These are phyloP conservation scores for Narthecium ossifragum DNA, from an alignment of 106 monocot genomes.

Conservation along the genomic window DNA sequence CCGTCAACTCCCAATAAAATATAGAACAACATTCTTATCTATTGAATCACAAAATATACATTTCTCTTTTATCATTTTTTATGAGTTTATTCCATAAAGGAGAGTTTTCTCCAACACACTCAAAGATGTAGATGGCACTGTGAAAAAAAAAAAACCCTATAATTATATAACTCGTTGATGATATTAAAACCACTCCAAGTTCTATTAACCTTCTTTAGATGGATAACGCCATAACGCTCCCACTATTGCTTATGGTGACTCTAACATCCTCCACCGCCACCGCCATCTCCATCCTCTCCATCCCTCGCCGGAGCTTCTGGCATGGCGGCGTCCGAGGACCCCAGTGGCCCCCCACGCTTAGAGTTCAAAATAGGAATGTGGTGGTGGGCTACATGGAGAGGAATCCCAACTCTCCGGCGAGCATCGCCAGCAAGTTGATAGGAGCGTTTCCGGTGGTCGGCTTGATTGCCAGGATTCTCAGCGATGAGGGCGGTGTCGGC, in stretches of 20 bases:
- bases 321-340: too few relatives aligned
- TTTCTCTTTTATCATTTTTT: too few relatives aligned
- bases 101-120: too few relatives aligned
- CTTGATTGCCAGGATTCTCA: conserved; percentile 72
- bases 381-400: conserved; percentile 71
- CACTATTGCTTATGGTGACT: conserved; percentile 15
- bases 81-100: too few relatives aligned
- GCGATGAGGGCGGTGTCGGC: conserved; percentile 94
- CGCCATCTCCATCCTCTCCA: conserved; percentile 12
- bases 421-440: conserved; percentile 59
- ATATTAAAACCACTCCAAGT: too few relatives aligned
- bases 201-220: too few relatives aligned
- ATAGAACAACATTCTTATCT: too few relatives aligned
- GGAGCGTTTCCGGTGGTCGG: conserved; percentile 89
- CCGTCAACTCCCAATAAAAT: too few relatives aligned
- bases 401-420: conserved; percentile 55
- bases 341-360: background rate
- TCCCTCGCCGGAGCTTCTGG: background rate
- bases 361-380: background rate
- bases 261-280: conserved; percentile 1
- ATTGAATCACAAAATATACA: too few relatives aligned
- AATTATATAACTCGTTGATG: too few relatives aligned
- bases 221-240: conserved; percentile 9
- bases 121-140: too few relatives aligned
- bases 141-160: too few relatives aligned